phyloP scores from a whole-genome alignment of 768 basidiomycete species.

The Mycena crocata region DNA sequence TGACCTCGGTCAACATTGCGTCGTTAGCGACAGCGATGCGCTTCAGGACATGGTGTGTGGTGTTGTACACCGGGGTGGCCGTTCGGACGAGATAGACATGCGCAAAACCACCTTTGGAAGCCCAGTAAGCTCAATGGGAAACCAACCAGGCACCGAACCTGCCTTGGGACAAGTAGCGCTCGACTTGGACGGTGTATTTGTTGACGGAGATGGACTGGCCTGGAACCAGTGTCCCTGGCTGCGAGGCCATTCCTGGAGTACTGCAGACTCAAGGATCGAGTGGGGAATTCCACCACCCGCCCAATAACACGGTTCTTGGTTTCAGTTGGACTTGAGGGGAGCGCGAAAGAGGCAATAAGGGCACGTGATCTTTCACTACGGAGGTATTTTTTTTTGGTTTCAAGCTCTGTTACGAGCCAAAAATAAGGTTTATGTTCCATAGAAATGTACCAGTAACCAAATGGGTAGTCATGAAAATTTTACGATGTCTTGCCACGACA shows the following conservation, averaged over 20 bases:
- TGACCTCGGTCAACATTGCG: conserved; percentile 90
- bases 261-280: too few species aligned
- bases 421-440: too few species aligned
- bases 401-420: too few species aligned
- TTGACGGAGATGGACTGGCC: conserved; percentile 93
- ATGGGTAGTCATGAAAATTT: too few species aligned
- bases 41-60: conserved; percentile 96
- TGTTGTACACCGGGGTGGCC: conserved; percentile 86
- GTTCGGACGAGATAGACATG: conserved; percentile 97
- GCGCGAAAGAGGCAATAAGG: neutral
- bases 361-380: neutral
- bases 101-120: conserved; percentile 88
- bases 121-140: conserved; percentile 21
- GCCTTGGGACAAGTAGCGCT: conserved; percentile 97
- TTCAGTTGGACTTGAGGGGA: neutral
- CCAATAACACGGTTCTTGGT: neutral
- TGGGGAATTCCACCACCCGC: conserved; percentile 5
- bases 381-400: too few species aligned
- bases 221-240: conserved; percentile 77
- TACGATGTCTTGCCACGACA: too few species aligned
- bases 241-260: conserved; percentile 56
- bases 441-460: too few species aligned
- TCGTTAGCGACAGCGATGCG: conserved; percentile 94
- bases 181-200: conserved; percentile 90
- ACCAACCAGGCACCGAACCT: conserved; percentile 35